Evolutionary conservation across 306 rosid genomes (phyloP), one percentile per base, ranked within the genome.

Genomic region (Canavalia gladiata): DNA sequence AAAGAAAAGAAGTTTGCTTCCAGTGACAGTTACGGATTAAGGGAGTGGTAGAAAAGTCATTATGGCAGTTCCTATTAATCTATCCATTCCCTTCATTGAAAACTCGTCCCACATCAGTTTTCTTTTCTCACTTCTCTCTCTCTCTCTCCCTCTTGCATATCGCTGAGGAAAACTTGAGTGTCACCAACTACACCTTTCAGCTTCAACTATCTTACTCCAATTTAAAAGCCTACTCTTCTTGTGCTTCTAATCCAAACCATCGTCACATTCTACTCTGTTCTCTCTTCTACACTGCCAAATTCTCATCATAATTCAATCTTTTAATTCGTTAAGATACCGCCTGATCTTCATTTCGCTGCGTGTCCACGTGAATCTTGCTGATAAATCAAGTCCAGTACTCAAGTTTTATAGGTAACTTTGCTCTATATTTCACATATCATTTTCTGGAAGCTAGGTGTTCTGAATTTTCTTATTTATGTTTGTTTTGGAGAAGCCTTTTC

Each of bases 21-120:
- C n/a, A 10, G 55, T 51, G 84, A 85, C 80, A 69, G 74, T 72
- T 72, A 76, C 74, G 12, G 6, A 50, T 39, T 45, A 4, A 65
- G 59, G 7, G 72, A 84, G 91, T 86, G 95, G 95, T 85, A 87
- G 82, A 91, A 86, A 73, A 41, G 93, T 95, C 90, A 86, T 90
- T 88, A 83, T 55, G 6, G 18, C 62, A 68, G 74, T 83, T 79
- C 56, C 71, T 79, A 41, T 77, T 85, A 9, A 78, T 83, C 88
- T 8, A 29, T 72, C 86, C 68, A 71, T 79, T 86, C 87, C 56
- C 72, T 84, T 78, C 87, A 59, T 63, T 41, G 73, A 74, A 82
- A 68, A 50, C 82, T 69, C 72, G 76, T 67, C 82, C 77, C 69
- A 51, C 72, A 78, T 81, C 2, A 35, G 34, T 34, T 59, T 84